Evolutionary conservation across 1,284 basidiomycete species (phyloP), one percentile per base, ranked within the genome.

Genomic region (Somion occarium): DNA sequence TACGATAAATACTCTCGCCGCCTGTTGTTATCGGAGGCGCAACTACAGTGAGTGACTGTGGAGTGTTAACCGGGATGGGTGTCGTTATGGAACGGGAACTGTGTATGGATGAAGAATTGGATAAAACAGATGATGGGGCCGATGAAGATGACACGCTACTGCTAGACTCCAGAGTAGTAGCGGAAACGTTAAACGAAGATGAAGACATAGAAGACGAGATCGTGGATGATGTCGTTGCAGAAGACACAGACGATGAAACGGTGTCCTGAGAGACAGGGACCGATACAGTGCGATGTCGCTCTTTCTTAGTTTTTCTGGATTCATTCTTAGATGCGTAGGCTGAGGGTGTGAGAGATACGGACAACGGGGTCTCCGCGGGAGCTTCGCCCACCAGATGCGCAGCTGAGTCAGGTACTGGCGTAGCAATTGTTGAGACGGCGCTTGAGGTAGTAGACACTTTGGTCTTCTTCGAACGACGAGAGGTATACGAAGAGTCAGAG

Each of bases 1-100:
- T 92, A 9, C 93, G 87, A 63, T 97, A 99, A 61, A 99, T 96
- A 0, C 93, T 96, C 68, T 99, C 94, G n/a, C 91, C 91, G 2
- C 83, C 79, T 24, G 78, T 61, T 2, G 54, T 53, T 3, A 58
- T 44, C 46, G 56, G 55, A 43, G 58, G 63, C 24, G 62, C 58
- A n/a, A 64, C 48, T 38, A 54, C 44, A 18, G 51, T 45, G 12
- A 56, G 48, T 9, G 56, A 53, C 12, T 55, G 56, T 5, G 51
- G 18, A 38, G 56, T 53, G 37, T 51, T 19, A n/a, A 56, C 41
- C 19, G 54, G 44, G 9, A 56, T 41, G 39, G 39, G 39, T 41
- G 39, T 41, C 7, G 39, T 9, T 5, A 30, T 15, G 56, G 46
- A 1, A 50, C 37, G 9, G 56, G 38, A 15, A 51, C 47, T 11